phyloP scores from a whole-genome alignment of 148 eudicot genomes.

The Spergularia bocconei region DNA sequence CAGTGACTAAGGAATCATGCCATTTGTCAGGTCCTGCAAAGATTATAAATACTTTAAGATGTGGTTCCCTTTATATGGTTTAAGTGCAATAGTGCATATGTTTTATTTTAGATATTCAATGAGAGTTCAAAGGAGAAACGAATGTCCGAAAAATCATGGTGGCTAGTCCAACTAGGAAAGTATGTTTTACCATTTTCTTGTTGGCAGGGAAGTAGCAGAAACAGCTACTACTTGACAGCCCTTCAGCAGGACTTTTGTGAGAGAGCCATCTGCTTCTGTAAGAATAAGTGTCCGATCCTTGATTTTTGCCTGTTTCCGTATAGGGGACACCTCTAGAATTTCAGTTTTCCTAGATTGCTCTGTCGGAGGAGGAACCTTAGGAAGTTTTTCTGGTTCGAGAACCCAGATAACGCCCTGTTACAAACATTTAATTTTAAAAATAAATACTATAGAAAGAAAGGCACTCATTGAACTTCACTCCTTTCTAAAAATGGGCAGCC shows the following conservation, averaged over 20 bases:
- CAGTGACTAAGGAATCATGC: not conserved
- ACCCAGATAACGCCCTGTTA: conserved; percentile 81
- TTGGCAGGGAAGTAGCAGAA: conserved; percentile 65
- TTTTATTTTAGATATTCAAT: not conserved
- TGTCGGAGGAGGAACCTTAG: conserved; percentile 40
- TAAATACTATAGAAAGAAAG: not conserved
- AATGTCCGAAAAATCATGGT: not conserved
- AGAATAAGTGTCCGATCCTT: conserved; percentile 61
- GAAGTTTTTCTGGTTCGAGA: conserved; percentile 62
- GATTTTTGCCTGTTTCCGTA: conserved; percentile 62
- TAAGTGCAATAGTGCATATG: not conserved
- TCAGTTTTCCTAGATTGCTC: conserved; percentile 62
- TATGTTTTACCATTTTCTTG: conserved; percentile 75
- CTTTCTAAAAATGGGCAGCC: too few species aligned
- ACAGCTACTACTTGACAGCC: conserved; percentile 77
- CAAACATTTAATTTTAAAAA: not conserved
- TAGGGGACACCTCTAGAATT: conserved; percentile 70
- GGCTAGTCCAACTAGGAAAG: not conserved
- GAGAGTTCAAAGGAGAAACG: not conserved
- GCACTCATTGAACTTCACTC: not conserved
- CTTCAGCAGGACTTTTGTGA: conserved; percentile 49
- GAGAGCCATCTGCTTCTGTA: conserved; percentile 64
- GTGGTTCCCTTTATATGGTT: not conserved
- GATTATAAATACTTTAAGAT: not conserved
- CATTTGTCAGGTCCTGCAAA: not conserved